These are phyloP conservation scores for Tetrapisispora nanseiensis DNA, from an alignment of 805 yeast species.

Conservation along the genomic window DNA sequence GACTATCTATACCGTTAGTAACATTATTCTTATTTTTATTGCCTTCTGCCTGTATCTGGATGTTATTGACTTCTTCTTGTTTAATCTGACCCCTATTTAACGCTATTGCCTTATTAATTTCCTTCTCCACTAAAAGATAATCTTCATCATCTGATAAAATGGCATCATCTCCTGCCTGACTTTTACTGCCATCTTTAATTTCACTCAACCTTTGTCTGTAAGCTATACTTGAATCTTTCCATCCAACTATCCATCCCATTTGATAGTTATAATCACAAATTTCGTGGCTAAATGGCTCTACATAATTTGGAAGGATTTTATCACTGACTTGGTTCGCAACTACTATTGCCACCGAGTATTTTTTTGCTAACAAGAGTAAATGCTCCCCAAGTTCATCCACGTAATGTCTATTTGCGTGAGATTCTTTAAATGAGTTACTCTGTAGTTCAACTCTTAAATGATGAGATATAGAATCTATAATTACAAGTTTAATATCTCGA, in stretches of 20 bases:
- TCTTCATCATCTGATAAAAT: slow-evolving; percentile 27
- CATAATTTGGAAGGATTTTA: slow-evolving; percentile 20
- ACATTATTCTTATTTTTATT: neutral
- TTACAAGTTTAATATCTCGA: slow-evolving; percentile 41
- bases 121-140: slow-evolving; percentile 17
- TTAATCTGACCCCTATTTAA: neutral
- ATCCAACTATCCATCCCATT: slow-evolving; percentile 63
- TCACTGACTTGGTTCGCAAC: slow-evolving; percentile 78
- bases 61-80: neutral
- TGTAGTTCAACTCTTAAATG: slow-evolving; percentile 59
- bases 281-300: slow-evolving; percentile 9
- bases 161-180: slow-evolving; percentile 5
- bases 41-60: neutral
- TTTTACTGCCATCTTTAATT: neutral
- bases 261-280: slow-evolving; percentile 48
- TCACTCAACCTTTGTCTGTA: slow-evolving; percentile 22
- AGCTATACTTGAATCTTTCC: slow-evolving; percentile 43
- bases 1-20: neutral
- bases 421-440: slow-evolving; percentile 29
- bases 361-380: slow-evolving; percentile 40
- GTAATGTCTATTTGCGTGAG: slow-evolving; percentile 35
- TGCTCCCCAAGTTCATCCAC: slow-evolving; percentile 36
- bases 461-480: slow-evolving; percentile 78
- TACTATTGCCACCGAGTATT: slow-evolving; percentile 48
- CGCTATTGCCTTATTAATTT: slow-evolving; percentile 8